Base-by-base conservation (phyloP, 495 filamentous ascomycete species). In the Platismatia glauca region DNA sequence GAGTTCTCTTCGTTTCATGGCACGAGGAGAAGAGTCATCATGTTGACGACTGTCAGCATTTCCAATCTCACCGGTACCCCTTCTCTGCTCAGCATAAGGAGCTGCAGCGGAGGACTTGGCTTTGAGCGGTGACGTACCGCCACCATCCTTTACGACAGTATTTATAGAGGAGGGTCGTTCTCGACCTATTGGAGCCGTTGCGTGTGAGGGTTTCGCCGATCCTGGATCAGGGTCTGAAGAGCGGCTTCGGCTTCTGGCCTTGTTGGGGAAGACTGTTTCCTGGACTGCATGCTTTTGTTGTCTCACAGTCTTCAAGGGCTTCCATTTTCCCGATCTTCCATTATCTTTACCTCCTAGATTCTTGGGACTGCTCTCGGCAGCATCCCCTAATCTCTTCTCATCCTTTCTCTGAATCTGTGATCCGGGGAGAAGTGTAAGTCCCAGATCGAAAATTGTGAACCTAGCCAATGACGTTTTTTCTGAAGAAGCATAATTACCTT, bases 381-480 rank as follows among this genome's bases (percentile, higher is more conserved):
- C 48, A n/a, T 31, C 29, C 56, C 37, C 34, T 53, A 20, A 27
- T 15, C 52, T 22, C 22, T 58, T 29, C 24, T 37, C 66, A 57
- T 60, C 53, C 37, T 35, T 56, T 44, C 63, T 67, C 64, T 71
- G 70, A 68, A 65, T 67, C 66, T 73, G 72, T 50, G 71, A 72
- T 65, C 72, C 70, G 67, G 74, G 74, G 73, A 69, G 60, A 71
- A 70, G 73, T 77, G 75, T 77, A 77, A 77, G 75, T 74, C 74
- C 75, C 73, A 74, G 73, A 71, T 77, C 71, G 71, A 69, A 13
- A 57, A n/a, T 48, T 70, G 57, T 71, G 61, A 69, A 70, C 52
- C 61, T 69, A 24, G 18, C 55, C 55, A 20, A 46, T 64, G 64
- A 50, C 29, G 55, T 39, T 50, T 41, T 61, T 43, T 61, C 59